Base-by-base conservation (phyloP, 768 basidiomycete species). In the Naganishia randhawae region DNA sequence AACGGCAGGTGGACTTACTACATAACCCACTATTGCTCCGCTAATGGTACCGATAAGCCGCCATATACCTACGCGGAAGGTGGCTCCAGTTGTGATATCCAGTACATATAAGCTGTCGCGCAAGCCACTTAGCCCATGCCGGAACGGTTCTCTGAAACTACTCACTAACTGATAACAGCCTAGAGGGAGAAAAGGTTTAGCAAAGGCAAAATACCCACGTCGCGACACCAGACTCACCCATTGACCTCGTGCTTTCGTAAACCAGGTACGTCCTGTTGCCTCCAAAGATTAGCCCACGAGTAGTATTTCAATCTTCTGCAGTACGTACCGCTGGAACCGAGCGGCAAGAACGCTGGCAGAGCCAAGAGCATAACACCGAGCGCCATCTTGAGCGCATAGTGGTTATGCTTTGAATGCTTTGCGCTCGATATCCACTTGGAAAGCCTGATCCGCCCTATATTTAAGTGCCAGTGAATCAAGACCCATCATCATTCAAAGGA, bases 31-130 rank as follows among this genome's bases (percentile, higher is more conserved):
- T 11, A 81, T 63, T 0, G 79, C 77, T 0, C 80, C 80, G 1
- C 71, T 42, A 35, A 81, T 70, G 2, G 79, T 80, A 14, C 80
- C 80, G 3, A 75, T 62, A 4, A 75, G 67, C 53, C 80, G 68
- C 45, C 73, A 75, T n/a, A 78, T 67, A 0, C 78, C 79, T 11
- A 80, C 66, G 32, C 73, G 68, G 55, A 79, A 71, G 8, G 75
- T 81, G 11, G 78, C 78, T 1, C 80, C 80, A 1, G 78, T 79
- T 19, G 75, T 75, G 3, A 73, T 71, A 27, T 81, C 79, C 52
- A 80, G 54, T 1, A 80, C 79, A 54, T 77, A 79, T 65, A 78
- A 73, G 68, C 70, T 73, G 37, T n/a, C 52, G 37, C 37, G 29
- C 25, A 41, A 22, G 25, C 10, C 8, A 61, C 2, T 33, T 19